A percentile compares a stretch with the other conserved stretches of the same genome.
These are phyloP conservation scores for Boletus patriciae DNA, from an alignment of 768 basidiomycete genomes.

Conservation along the genomic window DNA sequence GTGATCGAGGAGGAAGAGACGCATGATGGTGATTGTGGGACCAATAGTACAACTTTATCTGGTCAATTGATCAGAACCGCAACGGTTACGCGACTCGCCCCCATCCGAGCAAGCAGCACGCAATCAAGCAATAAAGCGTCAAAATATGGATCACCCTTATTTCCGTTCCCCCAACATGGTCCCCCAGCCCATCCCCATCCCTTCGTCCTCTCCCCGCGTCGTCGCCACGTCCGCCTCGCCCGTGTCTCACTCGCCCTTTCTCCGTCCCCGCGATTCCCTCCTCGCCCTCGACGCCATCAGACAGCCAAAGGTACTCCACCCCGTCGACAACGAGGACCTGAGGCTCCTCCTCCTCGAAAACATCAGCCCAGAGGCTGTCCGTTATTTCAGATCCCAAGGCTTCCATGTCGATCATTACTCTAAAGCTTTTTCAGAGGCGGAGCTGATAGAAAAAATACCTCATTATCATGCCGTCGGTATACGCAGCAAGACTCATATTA, in stretches of 20 bases:
- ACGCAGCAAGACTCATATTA: constrained; percentile 97
- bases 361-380: constrained; percentile 88
- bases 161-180: constrained; percentile 41
- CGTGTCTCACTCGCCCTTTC: constrained; percentile 35
- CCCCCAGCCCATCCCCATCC: constrained; percentile 46
- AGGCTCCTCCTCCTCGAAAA: constrained; percentile 90
- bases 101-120: too few species aligned
- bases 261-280: constrained; percentile 39
- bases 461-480: constrained; percentile 95
- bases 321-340: constrained; percentile 77
- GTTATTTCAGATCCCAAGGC: constrained; percentile 74
- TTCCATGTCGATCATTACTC: constrained; percentile 89
- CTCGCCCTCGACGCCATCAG: constrained; percentile 41
- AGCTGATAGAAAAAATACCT: constrained; percentile 81
- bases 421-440: constrained; percentile 88
- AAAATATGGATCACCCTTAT: constrained; percentile 14
- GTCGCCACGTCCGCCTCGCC: constrained; percentile 60
- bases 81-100: background rate
- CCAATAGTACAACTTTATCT: background rate
- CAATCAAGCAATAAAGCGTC: constrained; percentile 10
- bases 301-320: constrained; percentile 72
- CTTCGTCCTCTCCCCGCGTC: constrained; percentile 26
- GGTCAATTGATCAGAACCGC: background rate
- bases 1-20: constrained; percentile 91
- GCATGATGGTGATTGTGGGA: constrained; percentile 33